Conservation (phyloP, 805 yeast species). For the Saccharomycopsis microspora region DNA sequence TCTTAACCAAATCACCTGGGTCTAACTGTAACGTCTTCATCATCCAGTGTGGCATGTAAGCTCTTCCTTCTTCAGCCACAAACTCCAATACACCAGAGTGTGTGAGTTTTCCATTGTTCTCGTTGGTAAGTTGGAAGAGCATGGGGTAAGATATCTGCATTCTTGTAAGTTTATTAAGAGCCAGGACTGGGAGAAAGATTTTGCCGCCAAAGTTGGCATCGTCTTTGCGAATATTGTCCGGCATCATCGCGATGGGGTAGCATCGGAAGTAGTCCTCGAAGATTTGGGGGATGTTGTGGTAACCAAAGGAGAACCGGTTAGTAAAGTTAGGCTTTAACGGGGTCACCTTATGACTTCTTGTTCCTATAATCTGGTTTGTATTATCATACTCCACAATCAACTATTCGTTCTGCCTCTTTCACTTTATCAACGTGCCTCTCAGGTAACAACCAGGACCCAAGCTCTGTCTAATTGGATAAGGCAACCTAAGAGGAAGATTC, state of each 20-base stretch:
- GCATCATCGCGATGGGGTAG: conserved; percentile 77
- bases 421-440: too few species aligned
- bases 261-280: conserved; percentile 88
- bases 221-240: conserved; percentile 57
- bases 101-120: conserved; percentile 37
- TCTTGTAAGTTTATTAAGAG: conserved; percentile 80
- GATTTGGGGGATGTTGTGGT: neutral
- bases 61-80: conserved; percentile 95
- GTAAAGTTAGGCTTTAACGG: too few species aligned
- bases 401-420: too few species aligned
- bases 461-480: too few species aligned
- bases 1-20: conserved; percentile 74
- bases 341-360: too few species aligned
- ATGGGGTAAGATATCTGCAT: conserved; percentile 90
- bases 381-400: too few species aligned
- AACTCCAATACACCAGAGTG: conserved; percentile 95
- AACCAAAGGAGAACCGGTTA: too few species aligned
- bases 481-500: too few species aligned
- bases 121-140: conserved; percentile 75
- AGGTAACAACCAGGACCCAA: too few species aligned
- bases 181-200: conserved; percentile 88
- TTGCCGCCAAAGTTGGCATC: conserved; percentile 92
- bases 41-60: conserved; percentile 95
- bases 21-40: conserved; percentile 59
- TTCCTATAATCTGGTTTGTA: too few species aligned